Evolutionary conservation across 768 basidiomycete species (phyloP).

Genomic region (Collybia sordida): DNA sequence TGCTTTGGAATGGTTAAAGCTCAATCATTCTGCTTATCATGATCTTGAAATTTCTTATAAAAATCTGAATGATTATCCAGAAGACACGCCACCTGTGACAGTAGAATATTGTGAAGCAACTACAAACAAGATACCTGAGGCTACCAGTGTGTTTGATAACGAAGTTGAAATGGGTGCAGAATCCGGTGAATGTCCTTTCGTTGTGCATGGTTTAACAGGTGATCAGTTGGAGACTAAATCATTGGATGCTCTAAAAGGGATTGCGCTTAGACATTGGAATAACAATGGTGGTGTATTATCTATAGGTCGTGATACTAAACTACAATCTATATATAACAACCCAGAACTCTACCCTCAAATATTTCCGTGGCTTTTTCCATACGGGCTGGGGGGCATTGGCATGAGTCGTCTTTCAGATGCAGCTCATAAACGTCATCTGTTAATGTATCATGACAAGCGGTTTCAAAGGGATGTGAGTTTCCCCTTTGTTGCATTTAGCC

Average conservation of each 20-base stretch:
- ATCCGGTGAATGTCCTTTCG: conserved; percentile 30
- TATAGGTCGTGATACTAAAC: conserved; percentile 14
- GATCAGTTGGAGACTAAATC: conserved; percentile 13
- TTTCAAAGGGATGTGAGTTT: conserved; percentile 10
- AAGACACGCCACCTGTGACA: conserved; percentile 15
- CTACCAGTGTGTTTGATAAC: conserved; percentile 19
- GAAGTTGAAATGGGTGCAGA: conserved; percentile 21
- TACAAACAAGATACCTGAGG: conserved; percentile 13
- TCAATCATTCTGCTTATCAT: conserved; percentile 31
- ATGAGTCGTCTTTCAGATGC: conserved; percentile 25
- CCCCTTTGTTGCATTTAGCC: no score
- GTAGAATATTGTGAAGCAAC: conserved; percentile 19
- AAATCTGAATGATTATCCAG: conserved; percentile 20
- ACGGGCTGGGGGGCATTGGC: no score
- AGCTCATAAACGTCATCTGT: conserved; percentile 23
- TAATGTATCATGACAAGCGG: conserved; percentile 24
- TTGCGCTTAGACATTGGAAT: conserved; percentile 18
- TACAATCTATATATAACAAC: conserved; percentile 27
- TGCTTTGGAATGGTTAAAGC: conserved; percentile 31
- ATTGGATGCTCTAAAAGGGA: conserved; percentile 12
- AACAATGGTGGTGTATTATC: conserved; percentile 15
- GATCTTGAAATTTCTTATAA: conserved; percentile 26
- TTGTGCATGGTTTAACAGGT: conserved; percentile 32
- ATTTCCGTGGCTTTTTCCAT: no score
- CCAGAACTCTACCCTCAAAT: conserved; percentile 30